Conservation (phyloP, 2,329 filamentous ascomycete species). For the Microdochium paspali region DNA sequence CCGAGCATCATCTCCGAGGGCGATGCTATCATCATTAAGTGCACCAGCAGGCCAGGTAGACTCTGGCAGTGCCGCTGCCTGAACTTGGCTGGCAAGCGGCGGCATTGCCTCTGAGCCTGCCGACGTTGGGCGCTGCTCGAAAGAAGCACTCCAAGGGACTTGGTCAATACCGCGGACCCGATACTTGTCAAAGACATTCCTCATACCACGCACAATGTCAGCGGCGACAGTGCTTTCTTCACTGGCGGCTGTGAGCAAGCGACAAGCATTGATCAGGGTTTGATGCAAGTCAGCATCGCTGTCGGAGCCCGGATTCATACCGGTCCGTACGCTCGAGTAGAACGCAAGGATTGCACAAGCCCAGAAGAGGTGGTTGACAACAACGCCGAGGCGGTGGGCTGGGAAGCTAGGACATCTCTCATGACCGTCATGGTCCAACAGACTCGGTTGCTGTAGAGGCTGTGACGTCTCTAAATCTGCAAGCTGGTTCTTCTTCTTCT, state of each 20-base stretch:
- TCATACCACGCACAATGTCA: slow-evolving; percentile 9
- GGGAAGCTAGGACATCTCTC: not conserved
- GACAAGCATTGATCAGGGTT: slow-evolving; percentile 8
- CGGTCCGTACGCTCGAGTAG: slow-evolving; percentile 1
- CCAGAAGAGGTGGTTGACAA: slow-evolving; percentile 13
- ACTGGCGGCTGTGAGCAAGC: slow-evolving; percentile 8
- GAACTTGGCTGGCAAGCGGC: not conserved
- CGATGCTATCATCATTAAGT: not conserved
- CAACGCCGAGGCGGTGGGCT: slow-evolving; percentile 10
- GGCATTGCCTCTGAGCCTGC: not conserved
- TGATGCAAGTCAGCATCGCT: slow-evolving; percentile 4
- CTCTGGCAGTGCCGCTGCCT: not conserved
- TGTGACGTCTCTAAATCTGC: not conserved
- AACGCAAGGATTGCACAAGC: slow-evolving; percentile 12
- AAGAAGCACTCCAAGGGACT: not conserved
- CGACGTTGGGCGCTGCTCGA: not conserved
- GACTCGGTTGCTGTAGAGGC: not conserved
- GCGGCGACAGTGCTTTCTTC: slow-evolving; percentile 10
- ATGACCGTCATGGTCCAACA: not conserved
- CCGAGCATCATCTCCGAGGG: not conserved
- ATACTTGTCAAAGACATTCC: slow-evolving; percentile 9
- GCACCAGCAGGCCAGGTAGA: not conserved
- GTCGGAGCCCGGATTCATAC: not conserved
- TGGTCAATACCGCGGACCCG: slow-evolving; percentile 7
- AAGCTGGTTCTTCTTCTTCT: not conserved